Conservation (phyloP, 164 flowering plant genomes). For the Nymphaea colorata region DNA sequence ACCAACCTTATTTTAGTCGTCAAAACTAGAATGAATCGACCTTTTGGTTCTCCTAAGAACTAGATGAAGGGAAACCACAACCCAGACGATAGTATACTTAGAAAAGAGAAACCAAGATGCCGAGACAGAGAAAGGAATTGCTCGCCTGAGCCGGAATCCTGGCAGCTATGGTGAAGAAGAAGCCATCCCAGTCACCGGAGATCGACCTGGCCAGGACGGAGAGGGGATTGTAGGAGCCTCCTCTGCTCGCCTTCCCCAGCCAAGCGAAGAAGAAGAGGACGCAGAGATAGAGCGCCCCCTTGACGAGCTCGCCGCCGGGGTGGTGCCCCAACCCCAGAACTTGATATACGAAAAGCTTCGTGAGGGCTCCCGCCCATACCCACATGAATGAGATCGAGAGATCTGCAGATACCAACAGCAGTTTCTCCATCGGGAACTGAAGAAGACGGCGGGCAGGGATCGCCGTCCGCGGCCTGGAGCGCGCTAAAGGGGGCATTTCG, state of each 20-base stretch:
- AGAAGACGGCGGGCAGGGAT: not conserved
- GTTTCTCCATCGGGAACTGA: conserved; percentile 7
- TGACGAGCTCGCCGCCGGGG: conserved; percentile 32
- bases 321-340: conserved; percentile 32
- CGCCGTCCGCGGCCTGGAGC: no score
- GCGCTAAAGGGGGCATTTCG: no score
- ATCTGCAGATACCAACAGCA: conserved; percentile 29
- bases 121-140: not conserved
- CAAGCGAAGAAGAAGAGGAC: conserved; percentile 61
- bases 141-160: conserved; percentile 73
- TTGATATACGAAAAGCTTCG: conserved; percentile 32
- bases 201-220: conserved; percentile 36
- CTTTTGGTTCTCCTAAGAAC: no score
- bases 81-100: no score
- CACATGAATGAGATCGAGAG: conserved; percentile 56
- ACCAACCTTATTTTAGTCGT: no score
- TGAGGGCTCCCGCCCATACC: conserved; percentile 58
- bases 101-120: not conserved
- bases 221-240: conserved; percentile 62
- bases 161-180: conserved; percentile 36
- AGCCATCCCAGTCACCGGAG: conserved; percentile 41
- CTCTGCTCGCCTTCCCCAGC: conserved; percentile 33
- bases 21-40: no score
- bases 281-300: conserved; percentile 20
- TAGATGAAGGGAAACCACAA: no score